A percentile compares a stretch with the other conserved stretches of the same genome.
phyloP scores from a whole-genome alignment of 1,284 basidiomycete species.

The Wolfiporia cocos region DNA sequence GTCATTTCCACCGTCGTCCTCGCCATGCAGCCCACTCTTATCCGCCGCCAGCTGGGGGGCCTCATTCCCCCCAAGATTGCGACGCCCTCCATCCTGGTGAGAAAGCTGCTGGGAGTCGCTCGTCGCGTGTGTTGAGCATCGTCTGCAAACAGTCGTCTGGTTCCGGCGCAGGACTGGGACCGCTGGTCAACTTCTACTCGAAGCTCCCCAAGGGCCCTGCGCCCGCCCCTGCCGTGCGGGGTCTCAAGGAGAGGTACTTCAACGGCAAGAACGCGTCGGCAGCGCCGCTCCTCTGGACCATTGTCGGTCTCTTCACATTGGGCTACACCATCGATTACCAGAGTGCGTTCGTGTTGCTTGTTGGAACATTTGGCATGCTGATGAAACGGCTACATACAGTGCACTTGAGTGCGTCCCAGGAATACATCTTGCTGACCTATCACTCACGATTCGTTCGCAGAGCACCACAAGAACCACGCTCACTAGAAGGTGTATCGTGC shows the following conservation, averaged over 20 bases:
- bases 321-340: slow-evolving; percentile 91
- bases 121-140: too few relatives aligned
- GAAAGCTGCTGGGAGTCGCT: too few relatives aligned
- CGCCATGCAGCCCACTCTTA: slow-evolving; percentile 77
- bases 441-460: slow-evolving; percentile 29
- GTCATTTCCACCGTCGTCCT: slow-evolving; percentile 3
- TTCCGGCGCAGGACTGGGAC: slow-evolving; percentile 71
- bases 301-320: slow-evolving; percentile 73
- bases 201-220: slow-evolving; percentile 81
- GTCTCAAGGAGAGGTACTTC: slow-evolving; percentile 78
- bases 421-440: not conserved
- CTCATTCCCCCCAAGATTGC: slow-evolving; percentile 95
- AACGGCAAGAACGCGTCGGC: slow-evolving; percentile 83
- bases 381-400: slow-evolving; percentile 35
- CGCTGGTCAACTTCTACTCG: slow-evolving; percentile 92
- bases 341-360: slow-evolving; percentile 54
- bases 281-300: slow-evolving; percentile 65
- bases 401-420: slow-evolving; percentile 64
- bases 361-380: not conserved
- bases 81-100: slow-evolving; percentile 81
- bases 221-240: slow-evolving; percentile 52
- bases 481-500: slow-evolving; percentile 39
- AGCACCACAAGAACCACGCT: slow-evolving; percentile 85
- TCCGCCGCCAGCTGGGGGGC: slow-evolving; percentile 75
- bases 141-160: slow-evolving; percentile 34